Evolutionary conservation across 2,329 filamentous ascomycete species (phyloP).

Genomic region (Xylariaceae sp.): DNA sequence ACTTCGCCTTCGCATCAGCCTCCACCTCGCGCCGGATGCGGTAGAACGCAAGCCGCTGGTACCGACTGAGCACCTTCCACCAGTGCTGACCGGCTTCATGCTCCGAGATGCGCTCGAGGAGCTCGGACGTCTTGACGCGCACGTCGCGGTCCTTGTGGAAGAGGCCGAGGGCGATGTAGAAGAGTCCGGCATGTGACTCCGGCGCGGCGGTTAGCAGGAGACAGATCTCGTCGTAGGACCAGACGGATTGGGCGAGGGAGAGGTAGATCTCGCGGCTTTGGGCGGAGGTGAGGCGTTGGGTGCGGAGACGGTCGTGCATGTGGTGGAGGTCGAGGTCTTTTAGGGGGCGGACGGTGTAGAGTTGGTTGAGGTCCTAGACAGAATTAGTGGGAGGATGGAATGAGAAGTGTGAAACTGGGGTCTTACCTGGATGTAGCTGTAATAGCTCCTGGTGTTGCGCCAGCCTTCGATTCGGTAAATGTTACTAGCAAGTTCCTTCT

Average conservation of each 20-base stretch:
- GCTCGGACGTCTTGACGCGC: slow-evolving; percentile 66
- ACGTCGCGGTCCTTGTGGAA: slow-evolving; percentile 86
- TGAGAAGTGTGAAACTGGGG: too few species aligned
- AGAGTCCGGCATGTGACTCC: slow-evolving; percentile 80
- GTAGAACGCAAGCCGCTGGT: slow-evolving; percentile 80
- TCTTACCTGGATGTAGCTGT: slow-evolving; percentile 80
- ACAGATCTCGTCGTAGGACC: slow-evolving; percentile 78
- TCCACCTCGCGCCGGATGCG: slow-evolving; percentile 66
- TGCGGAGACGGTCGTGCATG: slow-evolving; percentile 84
- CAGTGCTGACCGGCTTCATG: slow-evolving; percentile 92
- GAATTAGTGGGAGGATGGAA: slow-evolving; percentile 24
- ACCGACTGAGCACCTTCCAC: slow-evolving; percentile 80
- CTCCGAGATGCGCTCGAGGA: slow-evolving; percentile 75
- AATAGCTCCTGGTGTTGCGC: slow-evolving; percentile 93
- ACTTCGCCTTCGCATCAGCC: slow-evolving; percentile 43
- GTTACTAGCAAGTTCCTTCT: slow-evolving; percentile 83
- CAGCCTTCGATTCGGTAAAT: slow-evolving; percentile 93
- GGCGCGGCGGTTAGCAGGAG: slow-evolving; percentile 77
- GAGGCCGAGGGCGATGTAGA: slow-evolving; percentile 83
- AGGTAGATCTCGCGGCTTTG: slow-evolving; percentile 83
- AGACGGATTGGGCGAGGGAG: slow-evolving; percentile 68
- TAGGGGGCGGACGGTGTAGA: slow-evolving; percentile 61
- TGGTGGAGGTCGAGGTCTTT: slow-evolving; percentile 84
- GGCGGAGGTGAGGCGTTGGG: slow-evolving; percentile 68
- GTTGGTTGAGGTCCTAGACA: slow-evolving; percentile 56